Percentiles rank a stretch among this genome's conserved stretches.
Conservation (phyloP, 1,284 basidiomycete genomes). For the Mycena sp. region DNA sequence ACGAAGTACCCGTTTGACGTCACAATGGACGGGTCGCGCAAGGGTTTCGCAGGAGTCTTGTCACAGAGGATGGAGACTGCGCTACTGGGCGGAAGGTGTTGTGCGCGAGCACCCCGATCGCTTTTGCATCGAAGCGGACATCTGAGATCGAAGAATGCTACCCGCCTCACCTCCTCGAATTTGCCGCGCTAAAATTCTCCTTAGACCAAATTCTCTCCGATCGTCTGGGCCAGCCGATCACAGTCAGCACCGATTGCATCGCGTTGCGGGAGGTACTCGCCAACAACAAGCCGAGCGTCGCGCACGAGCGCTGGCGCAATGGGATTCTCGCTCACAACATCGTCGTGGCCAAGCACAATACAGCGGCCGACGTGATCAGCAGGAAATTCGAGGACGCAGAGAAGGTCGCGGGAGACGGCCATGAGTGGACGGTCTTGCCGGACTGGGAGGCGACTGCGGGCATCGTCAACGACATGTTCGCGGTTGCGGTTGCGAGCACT, state of each 20-base stretch:
- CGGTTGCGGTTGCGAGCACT: background rate
- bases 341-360: conserved; percentile 37
- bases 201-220: too few relatives aligned
- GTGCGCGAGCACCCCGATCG: conserved; percentile 38
- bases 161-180: conserved; percentile 41
- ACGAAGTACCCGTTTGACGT: too few relatives aligned
- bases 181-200: too few relatives aligned
- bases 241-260: too few relatives aligned
- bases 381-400: conserved; percentile 13
- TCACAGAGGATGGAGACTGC: conserved; percentile 34
- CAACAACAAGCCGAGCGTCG: conserved; percentile 33
- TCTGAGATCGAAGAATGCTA: conserved; percentile 39
- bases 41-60: conserved; percentile 43
- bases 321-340: conserved; percentile 37
- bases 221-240: too few relatives aligned
- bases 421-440: conserved; percentile 40
- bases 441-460: too few relatives aligned
- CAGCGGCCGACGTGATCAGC: conserved; percentile 39
- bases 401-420: conserved; percentile 37
- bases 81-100: conserved; percentile 33
- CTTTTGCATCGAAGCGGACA: conserved; percentile 40
- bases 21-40: too few relatives aligned
- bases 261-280: too few relatives aligned
- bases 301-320: conserved; percentile 41
- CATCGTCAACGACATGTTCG: too few relatives aligned